These are phyloP conservation scores for Pseudognaphalium luteoalbum DNA, from an alignment of 129 eudicot species.

Conservation along the genomic window DNA sequence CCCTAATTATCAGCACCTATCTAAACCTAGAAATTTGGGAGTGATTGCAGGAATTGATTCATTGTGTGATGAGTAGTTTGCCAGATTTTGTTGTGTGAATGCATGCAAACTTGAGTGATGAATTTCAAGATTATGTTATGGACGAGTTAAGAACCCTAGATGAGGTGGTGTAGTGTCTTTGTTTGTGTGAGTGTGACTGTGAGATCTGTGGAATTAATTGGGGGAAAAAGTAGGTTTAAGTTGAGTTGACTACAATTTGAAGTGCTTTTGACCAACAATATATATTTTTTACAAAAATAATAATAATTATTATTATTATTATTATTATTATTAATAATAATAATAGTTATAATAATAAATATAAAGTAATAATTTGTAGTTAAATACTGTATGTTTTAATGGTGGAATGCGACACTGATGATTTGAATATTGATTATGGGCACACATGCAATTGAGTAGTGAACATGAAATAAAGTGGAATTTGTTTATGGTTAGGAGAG, in stretches of 20 bases:
- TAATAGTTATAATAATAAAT: no score
- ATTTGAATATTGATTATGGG: conserved; percentile 27
- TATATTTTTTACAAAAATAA: no score
- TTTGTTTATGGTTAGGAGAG: neutral
- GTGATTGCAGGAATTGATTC: conserved; percentile 1
- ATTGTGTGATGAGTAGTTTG: neutral
- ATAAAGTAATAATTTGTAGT: no score
- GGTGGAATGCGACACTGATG: conserved; percentile 32
- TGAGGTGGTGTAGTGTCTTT: neutral
- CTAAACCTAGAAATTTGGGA: neutral
- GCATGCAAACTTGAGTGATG: conserved; percentile 6
- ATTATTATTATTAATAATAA: no score
- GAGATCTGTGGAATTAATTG: conserved; percentile 36
- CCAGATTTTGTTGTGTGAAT: conserved; percentile 14
- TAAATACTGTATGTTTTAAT: neutral
- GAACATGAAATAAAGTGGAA: neutral
- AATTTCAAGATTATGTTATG: conserved; percentile 3
- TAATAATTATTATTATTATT: no score
- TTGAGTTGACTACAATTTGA: conserved; percentile 30
- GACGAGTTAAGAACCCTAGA: conserved; percentile 29
- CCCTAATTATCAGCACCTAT: conserved; percentile 3
- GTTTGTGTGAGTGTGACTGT: conserved; percentile 21
- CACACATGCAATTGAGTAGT: conserved; percentile 25
- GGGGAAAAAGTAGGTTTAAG: conserved; percentile 18
- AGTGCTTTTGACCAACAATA: conserved; percentile 26